Evolutionary conservation across 148 eudicot genomes (phyloP).

Genomic region (Camellia japonica): DNA sequence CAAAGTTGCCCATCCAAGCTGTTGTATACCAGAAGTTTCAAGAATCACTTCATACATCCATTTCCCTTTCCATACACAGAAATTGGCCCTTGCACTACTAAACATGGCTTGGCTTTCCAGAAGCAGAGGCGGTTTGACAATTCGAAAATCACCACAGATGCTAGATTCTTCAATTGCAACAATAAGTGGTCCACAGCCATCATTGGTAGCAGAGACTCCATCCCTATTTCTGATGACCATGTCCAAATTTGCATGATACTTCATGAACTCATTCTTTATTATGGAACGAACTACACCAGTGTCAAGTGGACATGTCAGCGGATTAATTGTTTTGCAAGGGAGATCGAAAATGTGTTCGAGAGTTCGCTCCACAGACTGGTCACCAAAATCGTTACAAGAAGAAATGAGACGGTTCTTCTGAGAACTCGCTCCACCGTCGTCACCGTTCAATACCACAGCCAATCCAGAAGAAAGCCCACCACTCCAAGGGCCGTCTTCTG

Average conservation of each 20-base stretch:
- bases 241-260: constrained; percentile 19
- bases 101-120: constrained; percentile 81
- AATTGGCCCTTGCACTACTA: constrained; percentile 86
- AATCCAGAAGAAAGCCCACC: constrained; percentile 77
- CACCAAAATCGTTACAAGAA: constrained; percentile 83
- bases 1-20: constrained; percentile 92
- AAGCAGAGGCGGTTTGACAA: constrained; percentile 50
- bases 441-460: constrained; percentile 63
- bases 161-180: constrained; percentile 71
- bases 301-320: constrained; percentile 43
- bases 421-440: constrained; percentile 46
- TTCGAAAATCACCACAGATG: constrained; percentile 73
- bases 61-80: constrained; percentile 94
- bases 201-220: constrained; percentile 50
- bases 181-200: constrained; percentile 29
- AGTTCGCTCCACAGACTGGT: constrained; percentile 78
- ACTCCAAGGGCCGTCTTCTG: constrained; percentile 58
- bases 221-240: constrained; percentile 30
- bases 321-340: constrained; percentile 53
- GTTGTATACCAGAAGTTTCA: constrained; percentile 87
- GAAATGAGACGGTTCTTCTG: constrained; percentile 66
- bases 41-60: constrained; percentile 97
- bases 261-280: constrained; percentile 42
- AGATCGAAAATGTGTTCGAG: constrained; percentile 81
- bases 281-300: constrained; percentile 46